Evolutionary conservation across 768 basidiomycete species (phyloP).

Genomic region (Pholiota microspora): DNA sequence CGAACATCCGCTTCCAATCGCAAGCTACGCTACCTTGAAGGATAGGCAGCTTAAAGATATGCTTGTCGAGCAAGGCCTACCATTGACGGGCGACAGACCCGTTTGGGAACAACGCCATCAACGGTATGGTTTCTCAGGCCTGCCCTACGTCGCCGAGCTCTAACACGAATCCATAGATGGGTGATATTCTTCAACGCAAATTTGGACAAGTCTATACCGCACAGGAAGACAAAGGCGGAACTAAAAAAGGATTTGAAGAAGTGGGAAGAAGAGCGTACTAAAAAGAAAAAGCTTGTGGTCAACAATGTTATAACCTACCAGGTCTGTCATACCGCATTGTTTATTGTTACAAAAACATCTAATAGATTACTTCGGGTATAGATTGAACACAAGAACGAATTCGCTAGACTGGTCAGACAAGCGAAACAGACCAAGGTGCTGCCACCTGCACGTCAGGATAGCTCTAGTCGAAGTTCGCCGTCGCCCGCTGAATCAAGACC

Average conservation of each 20-base stretch:
- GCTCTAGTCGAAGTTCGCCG: not conserved
- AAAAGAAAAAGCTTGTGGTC: slow-evolving; percentile 38
- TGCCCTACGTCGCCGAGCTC: not conserved
- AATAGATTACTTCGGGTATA: slow-evolving; percentile 13
- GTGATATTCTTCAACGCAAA: slow-evolving; percentile 71
- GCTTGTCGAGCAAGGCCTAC: slow-evolving; percentile 48
- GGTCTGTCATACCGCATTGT: slow-evolving; percentile 10
- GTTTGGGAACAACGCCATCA: slow-evolving; percentile 56
- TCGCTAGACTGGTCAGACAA: slow-evolving; percentile 33
- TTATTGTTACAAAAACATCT: not conserved
- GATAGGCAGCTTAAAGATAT: slow-evolving; percentile 59
- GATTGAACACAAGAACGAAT: slow-evolving; percentile 39
- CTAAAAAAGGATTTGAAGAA: slow-evolving; percentile 51
- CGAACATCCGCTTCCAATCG: slow-evolving; percentile 54
- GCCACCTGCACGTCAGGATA: slow-evolving; percentile 25
- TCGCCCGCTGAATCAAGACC: not conserved
- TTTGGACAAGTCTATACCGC: slow-evolving; percentile 48
- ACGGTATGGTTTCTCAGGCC: slow-evolving; percentile 36
- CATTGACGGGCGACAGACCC: slow-evolving; percentile 49
- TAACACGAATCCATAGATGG: slow-evolving; percentile 44
- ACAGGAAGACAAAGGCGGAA: slow-evolving; percentile 44
- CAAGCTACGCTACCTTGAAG: slow-evolving; percentile 62
- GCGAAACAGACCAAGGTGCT: slow-evolving; percentile 4
- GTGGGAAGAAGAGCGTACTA: slow-evolving; percentile 54
- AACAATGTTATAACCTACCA: slow-evolving; percentile 27